Conservation (phyloP, 2,329 filamentous ascomycete species). For the Apiospora arundinis region DNA sequence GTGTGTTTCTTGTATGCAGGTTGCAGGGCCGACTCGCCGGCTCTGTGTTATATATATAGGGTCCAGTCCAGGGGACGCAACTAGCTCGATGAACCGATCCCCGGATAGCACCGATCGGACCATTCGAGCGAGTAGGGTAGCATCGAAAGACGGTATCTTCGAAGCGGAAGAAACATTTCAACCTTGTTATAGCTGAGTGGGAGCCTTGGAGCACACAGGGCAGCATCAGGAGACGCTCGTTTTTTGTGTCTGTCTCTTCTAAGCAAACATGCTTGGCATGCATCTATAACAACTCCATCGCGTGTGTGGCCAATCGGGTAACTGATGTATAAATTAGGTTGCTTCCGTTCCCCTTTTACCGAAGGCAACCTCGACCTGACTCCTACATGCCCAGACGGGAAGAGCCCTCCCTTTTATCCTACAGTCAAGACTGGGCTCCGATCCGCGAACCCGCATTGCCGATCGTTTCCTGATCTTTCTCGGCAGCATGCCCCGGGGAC, state of each 20-base stretch:
- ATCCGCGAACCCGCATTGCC: not conserved
- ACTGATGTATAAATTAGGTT: not conserved
- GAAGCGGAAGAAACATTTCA: not conserved
- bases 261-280: not conserved
- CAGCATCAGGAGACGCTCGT: not conserved
- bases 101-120: not conserved
- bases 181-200: constrained; percentile 11
- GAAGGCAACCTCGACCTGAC: not conserved
- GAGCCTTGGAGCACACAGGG: not conserved
- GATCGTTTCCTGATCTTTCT: constrained; percentile 3
- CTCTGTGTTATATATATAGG: not conserved
- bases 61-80: not conserved
- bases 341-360: constrained; percentile 5
- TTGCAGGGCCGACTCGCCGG: not conserved
- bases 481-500: not conserved
- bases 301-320: not conserved
- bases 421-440: not conserved
- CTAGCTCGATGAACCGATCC: not conserved
- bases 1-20: not conserved
- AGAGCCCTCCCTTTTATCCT: constrained; percentile 3
- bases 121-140: not conserved
- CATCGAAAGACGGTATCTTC: not conserved
- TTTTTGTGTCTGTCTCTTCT: not conserved
- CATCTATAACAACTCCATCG: not conserved
- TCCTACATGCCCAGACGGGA: not conserved